These are phyloP conservation scores for Nakaseomyces delphensis DNA, from an alignment of 1,139 yeast genomes.

Conservation along the genomic window DNA sequence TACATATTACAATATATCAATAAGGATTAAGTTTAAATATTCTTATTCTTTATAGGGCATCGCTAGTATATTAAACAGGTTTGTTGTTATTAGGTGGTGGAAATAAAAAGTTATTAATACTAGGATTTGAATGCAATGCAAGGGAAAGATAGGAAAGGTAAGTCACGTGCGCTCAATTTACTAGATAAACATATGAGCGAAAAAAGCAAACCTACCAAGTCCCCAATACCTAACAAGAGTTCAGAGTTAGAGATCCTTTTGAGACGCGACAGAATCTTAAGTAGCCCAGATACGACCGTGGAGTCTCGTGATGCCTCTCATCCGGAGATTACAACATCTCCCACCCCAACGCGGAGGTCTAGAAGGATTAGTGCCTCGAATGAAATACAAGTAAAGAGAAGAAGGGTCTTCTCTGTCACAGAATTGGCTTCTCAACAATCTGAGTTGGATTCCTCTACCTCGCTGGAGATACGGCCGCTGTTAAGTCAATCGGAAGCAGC, in stretches of 20 bases:
- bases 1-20: neutral
- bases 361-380: neutral
- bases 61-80: too few species aligned
- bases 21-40: too few species aligned
- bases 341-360: constrained; percentile 18
- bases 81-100: too few species aligned
- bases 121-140: too few species aligned
- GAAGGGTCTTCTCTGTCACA: neutral
- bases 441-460: neutral
- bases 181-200: constrained; percentile 1
- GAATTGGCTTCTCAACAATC: neutral
- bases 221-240: neutral
- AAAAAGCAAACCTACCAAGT: neutral
- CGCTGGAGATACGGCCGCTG: neutral
- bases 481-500: constrained; percentile 9
- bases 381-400: neutral
- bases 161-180: constrained; percentile 3
- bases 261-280: neutral
- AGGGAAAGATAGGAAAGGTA: constrained; percentile 4
- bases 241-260: neutral
- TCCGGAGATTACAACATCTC: constrained; percentile 11
- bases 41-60: too few species aligned
- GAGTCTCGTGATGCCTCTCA: neutral
- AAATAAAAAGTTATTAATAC: too few species aligned
- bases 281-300: neutral